Percentiles rank a stretch among this genome's conserved stretches.
Evolutionary conservation across 192 early-diverging fungal genomes (phyloP).

Genomic region (Backusella macrospora): DNA sequence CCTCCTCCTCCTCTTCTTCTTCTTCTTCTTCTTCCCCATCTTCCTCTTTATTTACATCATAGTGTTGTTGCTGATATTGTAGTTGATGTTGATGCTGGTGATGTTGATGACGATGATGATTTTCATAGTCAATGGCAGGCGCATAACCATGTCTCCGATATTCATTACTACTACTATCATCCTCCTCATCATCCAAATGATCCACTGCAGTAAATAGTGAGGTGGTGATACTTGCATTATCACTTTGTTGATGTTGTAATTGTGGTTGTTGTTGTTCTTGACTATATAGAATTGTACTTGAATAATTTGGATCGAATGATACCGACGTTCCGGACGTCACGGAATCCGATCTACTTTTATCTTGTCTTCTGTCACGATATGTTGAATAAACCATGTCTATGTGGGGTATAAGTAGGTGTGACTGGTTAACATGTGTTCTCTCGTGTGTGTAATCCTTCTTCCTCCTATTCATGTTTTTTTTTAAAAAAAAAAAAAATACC

Average conservation of each 20-base stretch:
- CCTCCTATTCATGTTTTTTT: not conserved
- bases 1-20: not conserved
- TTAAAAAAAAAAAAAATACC: not conserved
- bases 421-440: slow-evolving; percentile 2
- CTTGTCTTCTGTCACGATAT: slow-evolving; percentile 6
- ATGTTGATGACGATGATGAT: not conserved
- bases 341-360: not conserved
- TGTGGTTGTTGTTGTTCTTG: not conserved
- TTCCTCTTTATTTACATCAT: not conserved
- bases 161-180: not conserved
- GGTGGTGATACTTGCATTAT: slow-evolving; percentile 1
- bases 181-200: slow-evolving; percentile 9
- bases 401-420: not conserved
- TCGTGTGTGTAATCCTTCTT: not conserved
- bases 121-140: not conserved
- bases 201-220: slow-evolving; percentile 20
- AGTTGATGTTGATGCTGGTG: no score
- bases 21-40: not conserved
- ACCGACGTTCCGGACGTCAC: not conserved
- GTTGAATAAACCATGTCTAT: slow-evolving; percentile 3
- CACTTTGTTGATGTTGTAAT: not conserved
- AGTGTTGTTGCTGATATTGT: no score
- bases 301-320: not conserved
- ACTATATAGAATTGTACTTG: not conserved
- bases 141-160: not conserved